Evolutionary conservation across 805 yeast species (phyloP).

Genomic region (Candida stauntonica): DNA sequence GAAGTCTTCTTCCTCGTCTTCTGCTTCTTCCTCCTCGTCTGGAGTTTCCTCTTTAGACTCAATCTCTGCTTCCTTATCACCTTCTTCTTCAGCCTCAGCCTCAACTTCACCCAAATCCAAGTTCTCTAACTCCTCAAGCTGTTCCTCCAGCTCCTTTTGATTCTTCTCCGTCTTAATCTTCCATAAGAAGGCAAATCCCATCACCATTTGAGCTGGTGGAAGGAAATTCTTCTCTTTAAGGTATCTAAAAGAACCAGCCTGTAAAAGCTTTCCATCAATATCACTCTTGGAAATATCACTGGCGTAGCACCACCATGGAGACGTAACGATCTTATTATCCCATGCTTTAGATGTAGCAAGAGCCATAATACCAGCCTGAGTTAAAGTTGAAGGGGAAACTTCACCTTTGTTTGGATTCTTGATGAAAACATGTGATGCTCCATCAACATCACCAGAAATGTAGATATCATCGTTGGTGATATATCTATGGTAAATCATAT

Average conservation of each 20-base stretch:
- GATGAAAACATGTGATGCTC: slow-evolving; percentile 71
- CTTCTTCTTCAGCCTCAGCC: slow-evolving; percentile 7
- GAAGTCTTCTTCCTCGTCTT: slow-evolving; percentile 9
- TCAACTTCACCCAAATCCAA: slow-evolving; percentile 14
- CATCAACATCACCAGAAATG: slow-evolving; percentile 71
- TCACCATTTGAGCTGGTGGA: slow-evolving; percentile 78
- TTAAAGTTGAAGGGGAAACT: slow-evolving; percentile 79
- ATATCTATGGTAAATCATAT: slow-evolving; percentile 73
- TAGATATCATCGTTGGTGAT: slow-evolving; percentile 68
- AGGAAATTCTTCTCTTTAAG: slow-evolving; percentile 51
- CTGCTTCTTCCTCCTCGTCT: slow-evolving; percentile 7
- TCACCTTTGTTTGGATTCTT: slow-evolving; percentile 73
- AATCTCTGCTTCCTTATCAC: slow-evolving; percentile 6
- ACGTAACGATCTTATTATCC: slow-evolving; percentile 76
- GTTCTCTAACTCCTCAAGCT: slow-evolving; percentile 20
- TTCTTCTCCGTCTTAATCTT: slow-evolving; percentile 56
- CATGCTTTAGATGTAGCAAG: slow-evolving; percentile 82
- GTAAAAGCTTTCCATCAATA: slow-evolving; percentile 52
- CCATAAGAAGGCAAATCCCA: slow-evolving; percentile 89
- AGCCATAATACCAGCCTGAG: slow-evolving; percentile 88
- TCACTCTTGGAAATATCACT: slow-evolving; percentile 66
- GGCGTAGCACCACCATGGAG: slow-evolving; percentile 84
- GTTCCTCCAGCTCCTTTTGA: slow-evolving; percentile 31
- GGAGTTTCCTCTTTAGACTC: neutral
- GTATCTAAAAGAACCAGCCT: slow-evolving; percentile 58